Conservation (phyloP, 495 filamentous ascomycete species). For the Penicillium bovifimosum region DNA sequence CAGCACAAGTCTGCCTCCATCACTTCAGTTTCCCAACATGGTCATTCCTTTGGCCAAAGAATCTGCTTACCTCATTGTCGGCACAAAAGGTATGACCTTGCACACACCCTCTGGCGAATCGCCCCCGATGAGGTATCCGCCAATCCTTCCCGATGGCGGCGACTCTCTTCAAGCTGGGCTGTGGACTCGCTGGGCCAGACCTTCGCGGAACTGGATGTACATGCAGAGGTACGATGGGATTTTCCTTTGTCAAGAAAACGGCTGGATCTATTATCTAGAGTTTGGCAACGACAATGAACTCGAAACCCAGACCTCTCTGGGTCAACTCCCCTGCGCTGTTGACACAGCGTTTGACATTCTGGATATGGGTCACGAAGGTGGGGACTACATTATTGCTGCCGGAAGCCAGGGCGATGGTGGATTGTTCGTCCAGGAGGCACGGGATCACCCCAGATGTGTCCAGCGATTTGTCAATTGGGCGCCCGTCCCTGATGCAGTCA, state of each 20-base stretch:
- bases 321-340: constrained; percentile 40
- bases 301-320: constrained; percentile 32
- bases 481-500: constrained; percentile 65
- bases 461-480: constrained; percentile 78
- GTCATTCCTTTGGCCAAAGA: constrained; percentile 62
- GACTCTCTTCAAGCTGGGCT: constrained; percentile 29
- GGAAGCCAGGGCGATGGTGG: constrained; percentile 80
- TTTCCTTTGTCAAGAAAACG: constrained; percentile 77
- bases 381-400: constrained; percentile 72
- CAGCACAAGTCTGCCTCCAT: constrained; percentile 45
- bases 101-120: constrained; percentile 46
- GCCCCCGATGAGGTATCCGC: constrained; percentile 34
- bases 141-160: constrained; percentile 24
- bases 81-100: constrained; percentile 50
- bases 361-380: constrained; percentile 46
- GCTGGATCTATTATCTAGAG: constrained; percentile 62
- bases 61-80: constrained; percentile 61
- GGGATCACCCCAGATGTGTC: constrained; percentile 45
- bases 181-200: constrained; percentile 67
- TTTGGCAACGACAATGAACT: constrained; percentile 45
- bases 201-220: constrained; percentile 55
- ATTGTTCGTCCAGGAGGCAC: constrained; percentile 60
- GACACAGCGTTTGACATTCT: constrained; percentile 44
- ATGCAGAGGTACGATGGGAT: constrained; percentile 60
- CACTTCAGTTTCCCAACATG: constrained; percentile 59